Conservation (phyloP, 345 rosid genomes). For the Eucalyptus victrix region DNA sequence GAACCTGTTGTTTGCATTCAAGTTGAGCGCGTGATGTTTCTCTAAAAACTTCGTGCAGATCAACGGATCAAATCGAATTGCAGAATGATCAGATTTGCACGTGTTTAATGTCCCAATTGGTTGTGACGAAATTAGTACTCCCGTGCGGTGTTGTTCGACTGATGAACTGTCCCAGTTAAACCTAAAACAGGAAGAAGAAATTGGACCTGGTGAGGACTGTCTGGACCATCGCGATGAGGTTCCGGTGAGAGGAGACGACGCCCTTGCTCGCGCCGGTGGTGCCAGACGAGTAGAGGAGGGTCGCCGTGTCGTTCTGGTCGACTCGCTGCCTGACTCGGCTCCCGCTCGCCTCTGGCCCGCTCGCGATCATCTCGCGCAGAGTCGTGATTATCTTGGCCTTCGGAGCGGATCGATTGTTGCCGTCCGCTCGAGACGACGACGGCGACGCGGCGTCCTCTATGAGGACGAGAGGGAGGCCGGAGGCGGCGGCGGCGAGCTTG, state of each 20-base stretch:
- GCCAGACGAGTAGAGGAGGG: slow-evolving; percentile 84
- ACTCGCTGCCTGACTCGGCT: slow-evolving; percentile 48
- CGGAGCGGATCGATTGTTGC: neutral
- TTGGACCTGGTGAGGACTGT: slow-evolving; percentile 14
- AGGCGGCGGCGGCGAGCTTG: slow-evolving; percentile 30
- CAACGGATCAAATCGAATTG: neutral
- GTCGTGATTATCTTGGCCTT: slow-evolving; percentile 18
- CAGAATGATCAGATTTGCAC: neutral
- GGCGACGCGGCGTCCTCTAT: slow-evolving; percentile 23
- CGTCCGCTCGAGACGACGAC: neutral
- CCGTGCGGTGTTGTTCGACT: neutral
- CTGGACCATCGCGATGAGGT: slow-evolving; percentile 57
- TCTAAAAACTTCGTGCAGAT: neutral
- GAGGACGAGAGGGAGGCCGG: slow-evolving; percentile 38
- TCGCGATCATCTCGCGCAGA: slow-evolving; percentile 51
- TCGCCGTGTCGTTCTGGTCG: slow-evolving; percentile 63
- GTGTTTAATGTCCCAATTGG: neutral
- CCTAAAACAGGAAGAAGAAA: neutral
- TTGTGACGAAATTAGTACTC: neutral
- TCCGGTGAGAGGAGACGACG: slow-evolving; percentile 63
- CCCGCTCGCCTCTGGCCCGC: slow-evolving; percentile 2
- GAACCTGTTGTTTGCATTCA: slow-evolving; percentile 3
- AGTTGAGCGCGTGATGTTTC: neutral
- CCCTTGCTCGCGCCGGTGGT: slow-evolving; percentile 92
- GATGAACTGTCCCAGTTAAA: neutral